These are phyloP conservation scores for Penicillium sp. DNA, from an alignment of 2,329 filamentous ascomycete species.

Conservation along the genomic window DNA sequence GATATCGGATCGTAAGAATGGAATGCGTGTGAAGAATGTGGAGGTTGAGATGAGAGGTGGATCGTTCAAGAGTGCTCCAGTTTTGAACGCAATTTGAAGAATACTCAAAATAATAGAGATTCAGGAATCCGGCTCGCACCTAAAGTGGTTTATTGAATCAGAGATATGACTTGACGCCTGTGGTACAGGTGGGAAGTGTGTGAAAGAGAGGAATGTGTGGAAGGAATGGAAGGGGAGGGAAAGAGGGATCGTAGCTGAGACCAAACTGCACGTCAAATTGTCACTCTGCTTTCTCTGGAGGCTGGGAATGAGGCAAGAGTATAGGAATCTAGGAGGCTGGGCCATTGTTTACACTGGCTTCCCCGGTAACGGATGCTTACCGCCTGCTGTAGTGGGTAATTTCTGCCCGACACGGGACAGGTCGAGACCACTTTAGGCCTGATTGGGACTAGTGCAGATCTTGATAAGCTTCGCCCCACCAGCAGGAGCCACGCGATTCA, in stretches of 20 bases:
- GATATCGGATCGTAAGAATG: constrained; percentile 22
- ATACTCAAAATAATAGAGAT: constrained; percentile 6
- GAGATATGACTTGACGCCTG: constrained; percentile 22
- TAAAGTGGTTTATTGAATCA: constrained; percentile 27
- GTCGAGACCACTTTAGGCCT: constrained; percentile 5
- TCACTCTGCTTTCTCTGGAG: constrained; percentile 27
- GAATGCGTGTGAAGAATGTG: constrained; percentile 32
- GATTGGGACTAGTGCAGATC: constrained; percentile 13
- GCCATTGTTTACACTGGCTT: constrained; percentile 45
- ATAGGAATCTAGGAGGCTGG: constrained; percentile 42
- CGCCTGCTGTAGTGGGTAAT: constrained; percentile 27
- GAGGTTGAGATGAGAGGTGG: constrained; percentile 10
- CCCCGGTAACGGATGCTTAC: constrained; percentile 36
- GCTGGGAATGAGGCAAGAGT: constrained; percentile 35
- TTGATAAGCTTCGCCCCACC: constrained; percentile 16
- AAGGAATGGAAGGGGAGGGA: constrained; percentile 29
- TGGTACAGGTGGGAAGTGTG: constrained; percentile 17
- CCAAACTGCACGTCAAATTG: constrained; percentile 23
- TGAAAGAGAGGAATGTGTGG: constrained; percentile 29
- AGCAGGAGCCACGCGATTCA: constrained; percentile 16
- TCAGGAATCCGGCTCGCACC: constrained; percentile 23
- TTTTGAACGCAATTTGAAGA: neutral
- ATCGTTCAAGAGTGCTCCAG: constrained; percentile 8
- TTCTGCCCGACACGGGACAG: constrained; percentile 11
- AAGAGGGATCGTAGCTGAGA: constrained; percentile 40